Percentiles rank a stretch among this genome's conserved stretches.
Evolutionary conservation across 164 flowering plant species (phyloP).

Genomic region (Euptelea pleiosperma): DNA sequence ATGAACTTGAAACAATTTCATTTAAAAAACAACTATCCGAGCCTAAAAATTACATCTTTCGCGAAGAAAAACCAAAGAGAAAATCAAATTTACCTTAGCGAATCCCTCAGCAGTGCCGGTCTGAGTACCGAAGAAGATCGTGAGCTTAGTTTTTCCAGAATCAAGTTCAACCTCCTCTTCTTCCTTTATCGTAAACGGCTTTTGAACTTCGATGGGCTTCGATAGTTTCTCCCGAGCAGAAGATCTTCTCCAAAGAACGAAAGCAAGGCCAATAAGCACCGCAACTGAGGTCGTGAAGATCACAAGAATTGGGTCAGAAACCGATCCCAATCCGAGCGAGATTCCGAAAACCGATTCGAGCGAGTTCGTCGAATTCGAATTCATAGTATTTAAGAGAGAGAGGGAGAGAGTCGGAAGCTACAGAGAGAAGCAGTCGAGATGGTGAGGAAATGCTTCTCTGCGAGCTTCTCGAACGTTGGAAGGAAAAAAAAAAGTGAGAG

Average conservation of each 20-base stretch:
- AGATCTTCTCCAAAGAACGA: slow-evolving; percentile 47
- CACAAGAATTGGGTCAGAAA: slow-evolving; percentile 33
- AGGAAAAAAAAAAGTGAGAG: no score
- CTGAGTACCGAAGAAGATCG: slow-evolving; percentile 75
- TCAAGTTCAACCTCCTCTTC: slow-evolving; percentile 41
- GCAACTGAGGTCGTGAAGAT: slow-evolving; percentile 53
- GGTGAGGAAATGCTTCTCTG: no score
- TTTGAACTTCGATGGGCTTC: slow-evolving; percentile 34
- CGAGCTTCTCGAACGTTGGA: no score
- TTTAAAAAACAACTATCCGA: not conserved
- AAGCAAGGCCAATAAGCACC: slow-evolving; percentile 36
- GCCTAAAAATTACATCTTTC: not conserved
- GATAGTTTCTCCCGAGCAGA: slow-evolving; percentile 26
- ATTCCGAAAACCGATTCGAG: slow-evolving; percentile 45
- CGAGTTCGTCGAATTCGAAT: slow-evolving; percentile 30
- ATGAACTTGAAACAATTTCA: not conserved
- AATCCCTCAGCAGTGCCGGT: slow-evolving; percentile 95
- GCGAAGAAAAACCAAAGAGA: not conserved
- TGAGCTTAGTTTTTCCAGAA: slow-evolving; percentile 51
- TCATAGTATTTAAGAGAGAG: slow-evolving; percentile 11
- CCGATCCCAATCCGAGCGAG: slow-evolving; percentile 29
- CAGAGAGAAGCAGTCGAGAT: not conserved
- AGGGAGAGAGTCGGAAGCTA: not conserved
- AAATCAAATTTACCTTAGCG: slow-evolving; percentile 54
- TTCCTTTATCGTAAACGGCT: slow-evolving; percentile 19